phyloP scores from a whole-genome alignment of 257 asterid genomes.

The Przewalskia tangutica region DNA sequence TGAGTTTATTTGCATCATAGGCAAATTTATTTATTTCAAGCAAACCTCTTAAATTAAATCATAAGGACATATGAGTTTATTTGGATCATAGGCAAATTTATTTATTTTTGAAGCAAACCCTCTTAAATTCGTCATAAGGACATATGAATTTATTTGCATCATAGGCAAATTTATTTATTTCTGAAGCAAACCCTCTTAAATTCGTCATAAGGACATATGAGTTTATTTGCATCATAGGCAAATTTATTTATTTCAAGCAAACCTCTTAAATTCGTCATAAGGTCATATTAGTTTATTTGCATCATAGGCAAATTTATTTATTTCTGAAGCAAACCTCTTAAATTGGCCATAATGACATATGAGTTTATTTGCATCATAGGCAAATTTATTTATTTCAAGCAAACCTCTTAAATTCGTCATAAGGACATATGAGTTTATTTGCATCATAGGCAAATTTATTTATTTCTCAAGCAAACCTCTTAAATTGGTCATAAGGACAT shows the following conservation, averaged over 20 bases:
- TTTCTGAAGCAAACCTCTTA: neutral
- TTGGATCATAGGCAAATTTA: neutral
- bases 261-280: neutral
- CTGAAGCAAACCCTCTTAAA: neutral
- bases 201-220: no score
- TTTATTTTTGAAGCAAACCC: neutral
- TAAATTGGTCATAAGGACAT: no score
- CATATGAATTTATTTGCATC: neutral
- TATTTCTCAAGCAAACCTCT: neutral
- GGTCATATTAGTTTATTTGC: neutral
- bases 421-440: neutral
- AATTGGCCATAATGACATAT: no score
- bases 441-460: neutral
- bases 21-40: neutral
- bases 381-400: neutral
- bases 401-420: neutral
- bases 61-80: neutral
- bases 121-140: no score
- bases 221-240: neutral
- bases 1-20: neutral
- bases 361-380: neutral
- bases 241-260: neutral
- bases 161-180: no score
- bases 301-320: no score
- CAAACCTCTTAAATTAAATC: neutral